Evolutionary conservation across 2,329 filamentous ascomycete genomes (phyloP), one percentile per base, ranked within the genome.

Genomic region (Periconia sp.): DNA sequence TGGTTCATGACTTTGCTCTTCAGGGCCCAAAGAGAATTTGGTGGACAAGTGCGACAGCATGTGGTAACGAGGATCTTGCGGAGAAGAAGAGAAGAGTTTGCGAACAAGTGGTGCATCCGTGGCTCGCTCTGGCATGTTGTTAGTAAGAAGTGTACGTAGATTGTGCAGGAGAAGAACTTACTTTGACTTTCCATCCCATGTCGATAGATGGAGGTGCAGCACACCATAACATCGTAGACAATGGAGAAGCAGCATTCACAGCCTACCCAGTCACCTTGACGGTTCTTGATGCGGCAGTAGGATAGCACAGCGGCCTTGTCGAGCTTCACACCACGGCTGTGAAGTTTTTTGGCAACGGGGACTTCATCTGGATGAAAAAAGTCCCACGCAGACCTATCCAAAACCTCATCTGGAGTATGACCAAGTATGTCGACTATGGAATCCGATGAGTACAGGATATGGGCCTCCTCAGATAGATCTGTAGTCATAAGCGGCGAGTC

Each of bases 201-300:
- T 49, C 81, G 81, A 70, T 94, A 95, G 58, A 94, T 83, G 66
- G 88, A 92, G 13, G 87, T 93, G 68, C 89, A 92, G 41, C 90
- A 90, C 46, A 95, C 90, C 73, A 96, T 79, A 19, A 94, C 90
- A 80, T 95, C 88, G 72, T 95, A 89, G 42, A 95, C 91, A 41
- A 95, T 81, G 6, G 91, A 94, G 71, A 95, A 96, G 72, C 91
- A 92, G 74, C 90, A 94, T 75, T 96, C 91, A 74, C 90, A 94
- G 57, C 84, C 85, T 40, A 93, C 78, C 86, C 88, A 95, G 50
- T 82, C 78, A 15, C 88, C 89, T 64, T 87, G 78, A 44, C 82
- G 85, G 52, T 88, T 84, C 63, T 81, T 82, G 57, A 95, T 84
- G 35, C 85, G 84, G 56, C 87, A 90, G 76, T 95, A 95, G 56